Base-by-base conservation (phyloP, 495 filamentous ascomycete species). In the Cercophora newfieldiana region DNA sequence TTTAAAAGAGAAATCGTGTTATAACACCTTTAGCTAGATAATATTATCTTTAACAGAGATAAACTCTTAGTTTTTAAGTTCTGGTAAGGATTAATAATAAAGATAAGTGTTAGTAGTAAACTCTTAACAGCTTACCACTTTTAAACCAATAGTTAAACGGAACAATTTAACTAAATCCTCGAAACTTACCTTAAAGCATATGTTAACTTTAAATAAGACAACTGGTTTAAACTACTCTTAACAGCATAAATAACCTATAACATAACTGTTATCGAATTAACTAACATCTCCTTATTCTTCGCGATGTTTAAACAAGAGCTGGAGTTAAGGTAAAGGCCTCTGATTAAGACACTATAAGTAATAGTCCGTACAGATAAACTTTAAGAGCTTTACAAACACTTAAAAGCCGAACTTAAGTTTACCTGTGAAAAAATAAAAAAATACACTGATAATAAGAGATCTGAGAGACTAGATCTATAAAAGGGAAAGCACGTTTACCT, bases 71-170 rank as follows among this genome's bases (percentile, higher is more conserved):
- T 44, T 16, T 44, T 14, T 44, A 44, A 44, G 37, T 44, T 44
- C 10, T 44, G 10, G 10, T 44, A 44, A 44, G 10, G 37, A 44
- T 44, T 44, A 44, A 44, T 44, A 44, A 6, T 14, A 44, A 2
- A 44, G 2, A 44, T 44, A 14, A 14, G 37, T 44, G 37, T 44
- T 14, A 44, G 18, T 14, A 44, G 37, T 14, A 44, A 44, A 65
- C 65, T 77, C 50, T 66, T 80, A 54, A 59, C 61, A 71, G 56
- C 72, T 70, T 66, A 69, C 72, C 51, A 69, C 77, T 22, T 54
- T 12, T 31, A 71, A 44, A 57, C 26, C 12, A 53, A 63, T 37
- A 53, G 24, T 51, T 51, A 63, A 31, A 64, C 22, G n/a, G 10
- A 63, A 44, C n/a, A 44, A 69, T 4, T 55, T 63, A 47, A 73